Percentiles rank a stretch among this genome's conserved stretches.
Conservation (phyloP, 305 asterid species). For the Fraxinus platypoda region DNA sequence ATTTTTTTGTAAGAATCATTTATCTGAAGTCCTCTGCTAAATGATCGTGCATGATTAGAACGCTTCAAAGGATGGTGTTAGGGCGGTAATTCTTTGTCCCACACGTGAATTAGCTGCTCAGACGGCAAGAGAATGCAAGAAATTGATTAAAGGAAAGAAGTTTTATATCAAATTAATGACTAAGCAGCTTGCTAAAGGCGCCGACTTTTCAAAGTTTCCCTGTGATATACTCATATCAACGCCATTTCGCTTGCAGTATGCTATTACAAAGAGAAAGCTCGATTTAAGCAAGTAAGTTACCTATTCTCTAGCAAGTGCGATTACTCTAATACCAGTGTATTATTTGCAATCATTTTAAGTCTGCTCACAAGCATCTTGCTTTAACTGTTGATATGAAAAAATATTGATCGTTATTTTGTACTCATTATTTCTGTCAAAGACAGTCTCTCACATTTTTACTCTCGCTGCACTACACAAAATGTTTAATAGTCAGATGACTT, state of each 20-base stretch:
- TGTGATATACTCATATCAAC: conserved; percentile 95
- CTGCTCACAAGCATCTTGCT: conserved; percentile 5
- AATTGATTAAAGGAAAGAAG: conserved; percentile 73
- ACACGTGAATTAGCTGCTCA: conserved; percentile 98
- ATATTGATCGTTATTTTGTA: neutral
- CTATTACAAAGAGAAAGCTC: conserved; percentile 77
- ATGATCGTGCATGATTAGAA: conserved; percentile 40
- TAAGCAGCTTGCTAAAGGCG: conserved; percentile 75
- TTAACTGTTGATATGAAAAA: neutral
- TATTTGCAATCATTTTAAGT: neutral
- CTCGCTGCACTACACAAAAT: neutral
- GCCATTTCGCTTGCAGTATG: conserved; percentile 66
- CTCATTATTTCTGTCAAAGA: neutral
- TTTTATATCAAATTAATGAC: conserved; percentile 83
- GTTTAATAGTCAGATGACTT: neutral
- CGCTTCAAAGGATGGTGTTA: conserved; percentile 71
- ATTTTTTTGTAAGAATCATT: neutral
- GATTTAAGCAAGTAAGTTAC: conserved; percentile 80
- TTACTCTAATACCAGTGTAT: neutral
- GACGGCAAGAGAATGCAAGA: conserved; percentile 91
- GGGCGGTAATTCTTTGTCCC: conserved; percentile 88
- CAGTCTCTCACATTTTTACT: neutral
- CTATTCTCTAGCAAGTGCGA: neutral
- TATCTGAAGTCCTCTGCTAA: conserved; percentile 27
- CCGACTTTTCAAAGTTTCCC: conserved; percentile 73